phyloP scores from a whole-genome alignment of 2,329 filamentous ascomycete species.

The Stenocarpella maydis region DNA sequence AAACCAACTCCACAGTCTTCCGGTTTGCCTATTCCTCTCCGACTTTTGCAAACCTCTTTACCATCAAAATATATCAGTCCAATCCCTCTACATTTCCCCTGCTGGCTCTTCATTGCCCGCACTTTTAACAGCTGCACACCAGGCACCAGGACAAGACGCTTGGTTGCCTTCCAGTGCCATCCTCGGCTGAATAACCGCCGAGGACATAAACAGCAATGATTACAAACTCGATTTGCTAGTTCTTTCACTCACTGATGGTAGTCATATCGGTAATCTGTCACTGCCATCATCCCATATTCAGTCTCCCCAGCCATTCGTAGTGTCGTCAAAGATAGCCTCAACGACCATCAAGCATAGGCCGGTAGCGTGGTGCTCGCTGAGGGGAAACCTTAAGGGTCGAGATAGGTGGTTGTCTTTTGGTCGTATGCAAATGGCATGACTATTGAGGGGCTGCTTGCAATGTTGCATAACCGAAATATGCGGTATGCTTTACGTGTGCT shows the following conservation, averaged over 20 bases:
- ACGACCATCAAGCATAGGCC: too few relatives aligned
- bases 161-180: too few relatives aligned
- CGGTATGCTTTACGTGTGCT: neutral
- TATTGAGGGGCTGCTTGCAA: too few relatives aligned
- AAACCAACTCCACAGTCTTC: constrained; percentile 18
- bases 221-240: constrained; percentile 4
- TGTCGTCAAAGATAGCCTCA: too few relatives aligned
- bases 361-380: too few relatives aligned
- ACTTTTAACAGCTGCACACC: neutral
- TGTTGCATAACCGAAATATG: neutral
- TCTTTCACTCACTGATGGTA: neutral
- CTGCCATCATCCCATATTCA: neutral
- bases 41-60: neutral
- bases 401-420: too few relatives aligned
- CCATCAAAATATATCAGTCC: constrained; percentile 3
- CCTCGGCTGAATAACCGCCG: too few relatives aligned
- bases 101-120: neutral
- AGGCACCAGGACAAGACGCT: too few relatives aligned
- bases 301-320: neutral
- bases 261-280: neutral
- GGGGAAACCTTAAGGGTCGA: too few relatives aligned
- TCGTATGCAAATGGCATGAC: too few relatives aligned
- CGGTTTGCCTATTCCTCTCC: constrained; percentile 6
- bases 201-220: neutral
- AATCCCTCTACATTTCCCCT: neutral